Base-by-base conservation (phyloP, 2,329 filamentous ascomycete species). In the Fusarium setosum region DNA sequence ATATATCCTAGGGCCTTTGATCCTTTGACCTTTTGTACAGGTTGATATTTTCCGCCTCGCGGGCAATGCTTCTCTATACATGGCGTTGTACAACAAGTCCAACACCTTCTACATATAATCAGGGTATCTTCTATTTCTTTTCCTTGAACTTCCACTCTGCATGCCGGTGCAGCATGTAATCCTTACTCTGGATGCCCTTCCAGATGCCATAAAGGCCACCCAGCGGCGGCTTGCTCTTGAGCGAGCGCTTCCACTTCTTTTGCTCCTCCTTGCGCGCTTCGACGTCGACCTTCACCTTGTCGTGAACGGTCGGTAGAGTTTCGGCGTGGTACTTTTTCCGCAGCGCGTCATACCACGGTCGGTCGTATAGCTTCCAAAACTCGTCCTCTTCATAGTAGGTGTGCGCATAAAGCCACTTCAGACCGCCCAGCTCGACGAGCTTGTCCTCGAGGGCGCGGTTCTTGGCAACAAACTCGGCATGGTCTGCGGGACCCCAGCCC, bases 321-420 rank as follows among this genome's bases (percentile, higher is more conserved):
- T 79, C 80, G 12, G 90, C 91, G 45, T 82, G 75, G 76, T 91
- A 93, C 73, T 90, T 91, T 21, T 72, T 62, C 15, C 91, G 80
- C 67, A 93, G 79, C 2, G 72, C 79, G 29, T 91, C 84, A 74
- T 93, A 93, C 83, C 84, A 87, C 18, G 74, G 70, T 40, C 80
- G 77, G 55, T 82, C 82, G 74, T 92, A 92, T 50, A 88, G 81
- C 31, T 79, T 71, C 89, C 89, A 92, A 77, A 92, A 93, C 72
- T 92, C 87, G 1, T 84, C 79, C 72, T 91, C 86, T n/a, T 86
- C 84, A 76, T 96, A 96, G 79, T 94, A 96, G 0, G 92, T 91
- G 72, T 95, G 91, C 4, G 93, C 92, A 76, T 97, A 96, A 12
- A 96, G 81, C 91, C 92, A 96, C 80, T 96, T 96, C 81, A 91